Evolutionary conservation across 2,329 filamentous ascomycete species (phyloP), one percentile per base, ranked within the genome.

Genomic region (Pseudocercospora eumusae): DNA sequence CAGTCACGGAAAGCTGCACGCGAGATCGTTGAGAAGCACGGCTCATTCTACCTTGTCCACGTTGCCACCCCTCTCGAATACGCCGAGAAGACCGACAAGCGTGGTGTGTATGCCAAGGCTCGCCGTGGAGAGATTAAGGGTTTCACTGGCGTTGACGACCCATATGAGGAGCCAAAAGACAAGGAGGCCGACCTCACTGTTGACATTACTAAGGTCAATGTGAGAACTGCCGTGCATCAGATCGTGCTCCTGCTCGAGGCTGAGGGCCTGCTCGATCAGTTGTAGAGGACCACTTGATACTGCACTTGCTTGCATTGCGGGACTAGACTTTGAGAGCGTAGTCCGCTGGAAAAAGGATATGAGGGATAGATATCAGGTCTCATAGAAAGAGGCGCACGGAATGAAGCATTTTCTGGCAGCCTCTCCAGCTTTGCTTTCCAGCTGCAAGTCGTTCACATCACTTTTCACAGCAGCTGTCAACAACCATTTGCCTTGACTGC

Each of bases 141-240:
- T 67, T 99, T 99, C 85, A 99, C 95, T 7, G 95, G 95, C 73
- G 92, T 99, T 61, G 93, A 98, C 75, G 93, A 98, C 81, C 93
- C 95, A 54, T 99, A 99, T 75, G 95, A 99, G 87, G 75, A 78
- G 21, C 95, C 95, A 9, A 73, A 79, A 69, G 92, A 92, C 79
- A 85, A 92, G 47, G 92, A 93, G 80, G 86, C 93, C 31, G 88
- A 98, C 76, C 82, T 99, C 68, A 86, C 87, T 4, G 93, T 98
- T 42, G 90, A 98, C 77, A 77, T 89, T 60, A 88, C 90, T 80
- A 95, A 89, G 84, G 92, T 91, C 79, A 90, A 87, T 68, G 93
- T 98, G 53, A 86, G 95, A 74, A 95, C 90, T 63, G 93, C 93
- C 65, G 95, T 99, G 57, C 95, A 99, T 82, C 91, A 98, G 84